phyloP scores from a whole-genome alignment of 192 early-diverging fungal species.

The Coemansia sp. region DNA sequence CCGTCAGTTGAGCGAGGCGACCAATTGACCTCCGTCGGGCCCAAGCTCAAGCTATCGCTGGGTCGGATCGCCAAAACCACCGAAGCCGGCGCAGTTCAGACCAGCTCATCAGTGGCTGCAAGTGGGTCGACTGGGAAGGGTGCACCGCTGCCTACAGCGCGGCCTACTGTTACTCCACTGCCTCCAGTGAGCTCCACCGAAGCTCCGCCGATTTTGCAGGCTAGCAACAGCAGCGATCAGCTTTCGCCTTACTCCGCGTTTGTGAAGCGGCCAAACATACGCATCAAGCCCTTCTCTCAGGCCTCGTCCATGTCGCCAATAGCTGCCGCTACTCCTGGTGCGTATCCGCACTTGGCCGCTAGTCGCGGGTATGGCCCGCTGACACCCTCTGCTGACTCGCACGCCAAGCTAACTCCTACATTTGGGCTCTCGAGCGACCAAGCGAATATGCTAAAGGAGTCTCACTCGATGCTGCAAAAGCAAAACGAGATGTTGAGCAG shows the following conservation, averaged over 20 bases:
- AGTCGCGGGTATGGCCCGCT: not conserved
- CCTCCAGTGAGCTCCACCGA: not conserved
- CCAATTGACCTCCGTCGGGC: not conserved
- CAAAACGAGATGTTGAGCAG: constrained; percentile 22
- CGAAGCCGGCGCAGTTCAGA: not conserved
- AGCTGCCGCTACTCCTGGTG: not conserved
- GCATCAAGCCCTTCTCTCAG: constrained; percentile 29
- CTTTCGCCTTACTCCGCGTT: not conserved
- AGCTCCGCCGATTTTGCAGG: not conserved
- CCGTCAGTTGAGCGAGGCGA: not conserved
- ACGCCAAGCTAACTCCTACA: not conserved
- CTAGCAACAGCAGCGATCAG: not conserved
- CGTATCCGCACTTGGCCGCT: constrained; percentile 7
- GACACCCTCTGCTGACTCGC: not conserved
- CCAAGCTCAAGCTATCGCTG: not conserved
- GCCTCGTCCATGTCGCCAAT: not conserved
- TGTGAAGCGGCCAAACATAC: constrained; percentile 29
- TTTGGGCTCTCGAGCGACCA: constrained; percentile 30
- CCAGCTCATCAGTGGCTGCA: too few species aligned
- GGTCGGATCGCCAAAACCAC: not conserved
- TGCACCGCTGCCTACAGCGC: not conserved
- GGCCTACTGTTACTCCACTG: not conserved
- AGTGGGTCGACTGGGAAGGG: not conserved
- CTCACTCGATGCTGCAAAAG: constrained; percentile 40
- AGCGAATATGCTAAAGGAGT: constrained; percentile 31